Percentiles rank a stretch among this genome's conserved stretches.
Conservation (phyloP, 2,329 filamentous ascomycete species). For the Amauroascus verrucosus region DNA sequence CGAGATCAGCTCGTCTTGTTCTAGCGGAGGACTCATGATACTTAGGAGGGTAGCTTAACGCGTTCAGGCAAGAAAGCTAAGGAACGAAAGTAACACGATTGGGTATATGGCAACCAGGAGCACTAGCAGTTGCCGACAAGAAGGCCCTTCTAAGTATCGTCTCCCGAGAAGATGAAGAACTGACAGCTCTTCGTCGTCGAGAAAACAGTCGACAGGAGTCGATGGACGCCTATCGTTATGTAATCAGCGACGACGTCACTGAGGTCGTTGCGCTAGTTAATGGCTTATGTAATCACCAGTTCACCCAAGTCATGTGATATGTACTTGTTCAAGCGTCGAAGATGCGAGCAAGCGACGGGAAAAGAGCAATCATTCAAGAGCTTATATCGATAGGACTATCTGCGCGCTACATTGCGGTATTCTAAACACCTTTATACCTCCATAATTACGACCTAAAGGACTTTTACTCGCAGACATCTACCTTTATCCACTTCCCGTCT, state of each 20-base stretch:
- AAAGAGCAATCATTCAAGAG: too few relatives aligned
- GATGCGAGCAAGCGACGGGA: too few relatives aligned
- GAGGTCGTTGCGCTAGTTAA: background rate
- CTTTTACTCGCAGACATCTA: too few relatives aligned
- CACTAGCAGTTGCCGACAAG: background rate
- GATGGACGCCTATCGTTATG: background rate
- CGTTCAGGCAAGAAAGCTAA: too few relatives aligned
- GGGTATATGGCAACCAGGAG: background rate
- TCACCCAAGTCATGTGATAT: background rate
- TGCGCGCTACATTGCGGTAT: too few relatives aligned
- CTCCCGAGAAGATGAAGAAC: background rate
- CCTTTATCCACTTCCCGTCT: background rate
- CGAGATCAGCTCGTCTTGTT: constrained; percentile 37
- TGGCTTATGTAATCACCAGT: background rate
- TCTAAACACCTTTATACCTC: too few relatives aligned
- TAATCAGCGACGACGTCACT: background rate
- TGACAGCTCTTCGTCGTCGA: background rate
- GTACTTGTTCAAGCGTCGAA: too few relatives aligned
- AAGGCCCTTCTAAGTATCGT: background rate
- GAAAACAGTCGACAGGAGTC: background rate
- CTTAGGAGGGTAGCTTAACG: constrained; percentile 3
- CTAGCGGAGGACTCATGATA: constrained; percentile 29
- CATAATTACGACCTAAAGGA: too few relatives aligned
- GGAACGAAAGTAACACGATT: background rate
- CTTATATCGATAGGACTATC: too few relatives aligned